phyloP scores from a whole-genome alignment of 2,329 filamentous ascomycete genomes.

The Diplodia seriata region DNA sequence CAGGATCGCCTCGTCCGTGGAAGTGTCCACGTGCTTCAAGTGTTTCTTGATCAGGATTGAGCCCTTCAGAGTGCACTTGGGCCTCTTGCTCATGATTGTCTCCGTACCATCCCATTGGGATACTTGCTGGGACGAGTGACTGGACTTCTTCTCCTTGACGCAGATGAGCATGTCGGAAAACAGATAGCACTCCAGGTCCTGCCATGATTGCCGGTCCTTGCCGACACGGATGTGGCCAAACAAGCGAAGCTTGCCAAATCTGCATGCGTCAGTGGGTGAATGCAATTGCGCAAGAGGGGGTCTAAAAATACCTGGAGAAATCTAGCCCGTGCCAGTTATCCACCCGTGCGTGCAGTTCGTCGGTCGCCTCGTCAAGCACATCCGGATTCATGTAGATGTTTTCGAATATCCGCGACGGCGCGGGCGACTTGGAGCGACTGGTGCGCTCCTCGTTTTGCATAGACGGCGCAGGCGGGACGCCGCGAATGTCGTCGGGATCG shows the following conservation, averaged over 20 bases:
- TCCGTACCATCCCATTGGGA: slow-evolving; percentile 67
- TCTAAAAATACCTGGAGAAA: slow-evolving; percentile 70
- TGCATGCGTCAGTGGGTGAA: slow-evolving; percentile 44
- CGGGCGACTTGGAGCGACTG: slow-evolving; percentile 64
- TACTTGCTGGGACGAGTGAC: slow-evolving; percentile 48
- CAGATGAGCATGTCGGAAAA: slow-evolving; percentile 99
- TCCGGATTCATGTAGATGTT: slow-evolving; percentile 76
- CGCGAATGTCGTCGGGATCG: slow-evolving; percentile 76
- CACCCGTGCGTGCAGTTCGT: slow-evolving; percentile 83
- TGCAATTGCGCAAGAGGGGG: slow-evolving; percentile 4
- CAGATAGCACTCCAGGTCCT: slow-evolving; percentile 95
- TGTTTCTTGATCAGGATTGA: slow-evolving; percentile 99
- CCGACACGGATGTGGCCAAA: slow-evolving; percentile 91
- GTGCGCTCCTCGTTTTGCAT: slow-evolving; percentile 53
- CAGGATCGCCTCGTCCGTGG: slow-evolving; percentile 78
- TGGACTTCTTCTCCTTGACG: slow-evolving; percentile 90
- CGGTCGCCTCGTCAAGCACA: slow-evolving; percentile 81
- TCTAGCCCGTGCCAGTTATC: slow-evolving; percentile 99
- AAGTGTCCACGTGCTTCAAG: slow-evolving; percentile 83
- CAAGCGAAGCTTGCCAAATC: slow-evolving; percentile 89
- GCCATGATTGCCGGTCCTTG: slow-evolving; percentile 96
- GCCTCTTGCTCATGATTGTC: slow-evolving; percentile 62
- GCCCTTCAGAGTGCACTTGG: slow-evolving; percentile 89
- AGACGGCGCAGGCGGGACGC: slow-evolving; percentile 58
- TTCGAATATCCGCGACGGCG: slow-evolving; percentile 55